These are phyloP conservation scores for Chaetomiaceae sp. DNA, from an alignment of 2,329 filamentous ascomycete species.

Conservation along the genomic window DNA sequence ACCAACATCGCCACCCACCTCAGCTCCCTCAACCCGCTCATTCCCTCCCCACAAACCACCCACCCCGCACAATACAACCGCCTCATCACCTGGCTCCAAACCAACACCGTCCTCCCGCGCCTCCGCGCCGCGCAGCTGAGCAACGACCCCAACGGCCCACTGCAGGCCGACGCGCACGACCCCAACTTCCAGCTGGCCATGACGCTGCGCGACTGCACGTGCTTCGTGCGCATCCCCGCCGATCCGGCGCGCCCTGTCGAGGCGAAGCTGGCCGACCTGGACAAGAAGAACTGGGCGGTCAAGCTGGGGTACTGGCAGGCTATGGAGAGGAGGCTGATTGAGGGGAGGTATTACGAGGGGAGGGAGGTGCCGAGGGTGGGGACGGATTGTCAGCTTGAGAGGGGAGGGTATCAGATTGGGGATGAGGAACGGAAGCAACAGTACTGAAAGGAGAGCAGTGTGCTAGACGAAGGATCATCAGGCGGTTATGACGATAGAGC, in stretches of 20 bases:
- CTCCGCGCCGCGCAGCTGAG: constrained; percentile 34
- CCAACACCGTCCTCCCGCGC: constrained; percentile 35
- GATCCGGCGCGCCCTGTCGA: constrained; percentile 38
- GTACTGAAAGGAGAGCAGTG: too few species aligned
- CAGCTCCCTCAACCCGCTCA: constrained; percentile 29
- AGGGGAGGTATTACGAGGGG: constrained; percentile 61
- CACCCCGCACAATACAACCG: constrained; percentile 29
- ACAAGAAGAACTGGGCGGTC: constrained; percentile 64
- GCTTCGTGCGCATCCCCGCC: constrained; percentile 59
- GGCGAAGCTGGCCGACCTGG: constrained; percentile 68
- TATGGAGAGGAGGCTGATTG: constrained; percentile 58
- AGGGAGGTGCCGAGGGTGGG: constrained; percentile 22
- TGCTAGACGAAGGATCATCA: too few species aligned
- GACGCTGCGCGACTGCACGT: constrained; percentile 76
- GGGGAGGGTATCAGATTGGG: background rate
- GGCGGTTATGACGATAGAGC: too few species aligned
- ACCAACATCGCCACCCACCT: constrained; percentile 17
- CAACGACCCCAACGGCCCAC: constrained; percentile 42
- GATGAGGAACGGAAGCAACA: too few species aligned
- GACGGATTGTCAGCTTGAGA: constrained; percentile 28
- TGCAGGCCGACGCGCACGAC: constrained; percentile 35
- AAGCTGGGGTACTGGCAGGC: constrained; percentile 67
- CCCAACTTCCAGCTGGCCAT: constrained; percentile 63
- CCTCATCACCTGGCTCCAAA: constrained; percentile 37
- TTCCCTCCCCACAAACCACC: constrained; percentile 33